These are phyloP conservation scores for Psilocybe subaeruginosa DNA, from an alignment of 768 basidiomycete species.

Conservation along the genomic window DNA sequence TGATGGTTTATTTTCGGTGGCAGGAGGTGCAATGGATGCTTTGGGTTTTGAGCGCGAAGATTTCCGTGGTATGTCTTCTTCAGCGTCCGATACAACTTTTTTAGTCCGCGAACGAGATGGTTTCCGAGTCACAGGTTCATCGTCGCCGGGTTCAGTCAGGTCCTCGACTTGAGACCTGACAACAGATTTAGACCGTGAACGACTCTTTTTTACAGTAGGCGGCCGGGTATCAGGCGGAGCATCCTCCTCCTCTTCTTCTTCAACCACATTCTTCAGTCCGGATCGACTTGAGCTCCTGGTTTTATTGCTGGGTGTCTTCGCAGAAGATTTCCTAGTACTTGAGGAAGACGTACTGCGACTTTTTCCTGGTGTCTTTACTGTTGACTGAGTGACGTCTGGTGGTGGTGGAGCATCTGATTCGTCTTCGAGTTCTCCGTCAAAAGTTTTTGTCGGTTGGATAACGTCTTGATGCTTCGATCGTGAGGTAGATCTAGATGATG, in stretches of 20 bases:
- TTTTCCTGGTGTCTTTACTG: constrained; percentile 27
- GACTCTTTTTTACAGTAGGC: constrained; percentile 19
- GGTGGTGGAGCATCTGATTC: constrained; percentile 20
- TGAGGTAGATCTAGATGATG: constrained; percentile 28
- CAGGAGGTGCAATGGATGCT: constrained; percentile 12
- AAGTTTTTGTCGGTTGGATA: constrained; percentile 41
- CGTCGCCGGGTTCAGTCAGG: constrained; percentile 8
- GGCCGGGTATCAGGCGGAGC: constrained; percentile 11
- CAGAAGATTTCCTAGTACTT: constrained; percentile 20
- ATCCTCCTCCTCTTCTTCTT: constrained; percentile 25
- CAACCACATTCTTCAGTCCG: constrained; percentile 27
- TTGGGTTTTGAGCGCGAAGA: constrained; percentile 21
- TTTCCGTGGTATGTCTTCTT: constrained; percentile 17
- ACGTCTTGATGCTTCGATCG: constrained; percentile 37
- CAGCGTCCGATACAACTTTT: constrained; percentile 27
- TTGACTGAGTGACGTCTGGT: constrained; percentile 16
- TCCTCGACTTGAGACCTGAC: constrained; percentile 15
- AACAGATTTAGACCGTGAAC: constrained; percentile 28
- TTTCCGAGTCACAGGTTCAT: constrained; percentile 21
- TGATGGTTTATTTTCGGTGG: constrained; percentile 18
- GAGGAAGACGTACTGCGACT: constrained; percentile 22
- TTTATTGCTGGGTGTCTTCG: constrained; percentile 24
- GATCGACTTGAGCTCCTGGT: constrained; percentile 24
- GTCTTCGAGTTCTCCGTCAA: constrained; percentile 40
- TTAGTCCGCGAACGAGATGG: constrained; percentile 27